Conservation (phyloP, 352 stramenopile genomes). For the Halophytophthora batemanensis region DNA sequence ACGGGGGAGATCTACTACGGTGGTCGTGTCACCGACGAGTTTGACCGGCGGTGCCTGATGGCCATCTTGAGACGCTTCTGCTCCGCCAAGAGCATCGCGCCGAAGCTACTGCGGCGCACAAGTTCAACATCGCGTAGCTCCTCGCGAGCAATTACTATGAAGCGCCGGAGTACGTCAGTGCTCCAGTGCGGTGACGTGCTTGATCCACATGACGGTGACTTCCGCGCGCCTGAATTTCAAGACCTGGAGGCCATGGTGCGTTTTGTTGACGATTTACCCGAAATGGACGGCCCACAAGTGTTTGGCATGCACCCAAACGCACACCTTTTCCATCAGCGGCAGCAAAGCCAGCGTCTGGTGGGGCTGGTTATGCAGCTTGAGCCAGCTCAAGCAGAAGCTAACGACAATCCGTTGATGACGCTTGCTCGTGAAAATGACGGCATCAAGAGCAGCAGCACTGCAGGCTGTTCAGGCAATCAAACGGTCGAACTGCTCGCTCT, state of each 20-base stretch:
- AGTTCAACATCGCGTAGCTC: conserved; percentile 1
- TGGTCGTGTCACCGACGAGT: conserved; percentile 78
- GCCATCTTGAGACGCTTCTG: conserved; percentile 66
- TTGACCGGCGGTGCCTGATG: conserved; percentile 69
- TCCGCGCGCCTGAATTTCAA: conserved; percentile 42
- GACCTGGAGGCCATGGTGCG: conserved; percentile 32
- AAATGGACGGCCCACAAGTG: conserved; percentile 57
- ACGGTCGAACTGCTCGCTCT: conserved; percentile 17
- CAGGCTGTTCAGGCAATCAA: background rate
- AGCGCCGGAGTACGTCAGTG: conserved; percentile 6
- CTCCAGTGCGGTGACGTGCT: conserved; percentile 10
- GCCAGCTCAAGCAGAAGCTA: conserved; percentile 3
- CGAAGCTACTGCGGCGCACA: background rate
- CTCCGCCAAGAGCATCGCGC: conserved; percentile 20
- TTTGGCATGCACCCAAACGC: conserved; percentile 85
- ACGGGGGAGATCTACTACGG: conserved; percentile 82
- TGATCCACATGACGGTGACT: conserved; percentile 25
- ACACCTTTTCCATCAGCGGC: conserved; percentile 61
- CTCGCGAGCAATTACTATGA: conserved; percentile 1
- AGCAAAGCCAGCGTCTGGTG: conserved; percentile 47
- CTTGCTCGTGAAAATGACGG: background rate
- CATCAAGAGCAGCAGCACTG: background rate
- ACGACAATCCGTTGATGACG: background rate
- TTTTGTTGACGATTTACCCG: conserved; percentile 48
- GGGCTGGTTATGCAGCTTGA: conserved; percentile 39